Conservation (phyloP, 2,329 filamentous ascomycete species). For the Calonectria pteridis region DNA sequence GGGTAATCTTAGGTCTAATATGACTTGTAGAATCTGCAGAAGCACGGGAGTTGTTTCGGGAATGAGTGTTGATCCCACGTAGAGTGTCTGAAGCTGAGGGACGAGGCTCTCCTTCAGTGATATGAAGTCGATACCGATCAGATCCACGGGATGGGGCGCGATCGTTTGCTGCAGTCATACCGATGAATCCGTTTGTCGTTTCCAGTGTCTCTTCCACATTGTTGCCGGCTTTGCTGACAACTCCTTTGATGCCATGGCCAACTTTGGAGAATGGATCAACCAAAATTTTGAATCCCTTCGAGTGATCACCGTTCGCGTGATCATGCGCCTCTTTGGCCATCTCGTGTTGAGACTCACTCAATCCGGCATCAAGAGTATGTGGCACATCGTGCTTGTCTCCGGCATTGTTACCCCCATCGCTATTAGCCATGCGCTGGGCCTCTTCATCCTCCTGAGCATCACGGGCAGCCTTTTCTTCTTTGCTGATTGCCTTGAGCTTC, state of each 20-base stretch:
- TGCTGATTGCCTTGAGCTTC: constrained; percentile 63
- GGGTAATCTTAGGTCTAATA: constrained; percentile 28
- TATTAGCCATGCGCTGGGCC: constrained; percentile 64
- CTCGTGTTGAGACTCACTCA: constrained; percentile 54
- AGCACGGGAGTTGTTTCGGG: constrained; percentile 51
- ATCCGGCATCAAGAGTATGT: constrained; percentile 61
- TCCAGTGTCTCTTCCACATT: constrained; percentile 66
- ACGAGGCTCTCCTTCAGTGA: constrained; percentile 49
- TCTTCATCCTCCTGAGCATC: constrained; percentile 62
- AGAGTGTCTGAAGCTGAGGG: constrained; percentile 44
- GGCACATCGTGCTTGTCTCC: constrained; percentile 67
- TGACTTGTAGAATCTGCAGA: constrained; percentile 55
- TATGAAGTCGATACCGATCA: constrained; percentile 41
- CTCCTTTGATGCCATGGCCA: constrained; percentile 62
- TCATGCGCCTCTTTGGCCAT: constrained; percentile 20
- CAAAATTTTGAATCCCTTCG: constrained; percentile 47
- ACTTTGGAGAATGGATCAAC: constrained; percentile 59
- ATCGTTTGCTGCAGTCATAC: constrained; percentile 28
- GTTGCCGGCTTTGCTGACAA: constrained; percentile 59
- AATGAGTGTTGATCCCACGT: constrained; percentile 51
- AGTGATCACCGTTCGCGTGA: constrained; percentile 35
- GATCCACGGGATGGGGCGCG: constrained; percentile 39
- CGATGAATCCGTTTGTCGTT: constrained; percentile 66
- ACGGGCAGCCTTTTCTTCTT: constrained; percentile 62
- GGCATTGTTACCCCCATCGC: constrained; percentile 61